Evolutionary conservation across 1,139 yeast genomes (phyloP), one percentile per base, ranked within the genome.

Genomic region (Zygosaccharomyces sapae): DNA sequence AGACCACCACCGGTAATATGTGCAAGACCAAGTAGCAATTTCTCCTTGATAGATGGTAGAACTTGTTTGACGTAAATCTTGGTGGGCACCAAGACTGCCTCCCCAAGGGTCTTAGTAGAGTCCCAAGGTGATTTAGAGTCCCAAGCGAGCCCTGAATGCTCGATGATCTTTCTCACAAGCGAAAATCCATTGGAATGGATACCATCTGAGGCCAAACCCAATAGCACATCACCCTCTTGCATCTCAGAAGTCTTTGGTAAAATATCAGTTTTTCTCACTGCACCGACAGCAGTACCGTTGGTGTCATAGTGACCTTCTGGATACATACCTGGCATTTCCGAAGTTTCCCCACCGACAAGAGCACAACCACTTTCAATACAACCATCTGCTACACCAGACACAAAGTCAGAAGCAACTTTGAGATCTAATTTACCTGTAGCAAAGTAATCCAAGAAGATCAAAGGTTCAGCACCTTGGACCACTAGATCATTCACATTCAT

Each of bases 321-420:
- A 65, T 94, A 94, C 85, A 94, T 88, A 56, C 98, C 98, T 36
- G 99, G 99, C 99, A 94, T 94, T 75, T 94, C 99, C 48, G 96
- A 87, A 43, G 99, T 94, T 70, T 94, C 98, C 57, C 98, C 99
- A 48, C 99, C 99, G 52, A 94, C 97, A 53, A 94, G 76, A 6
- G 99, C 98, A 76, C 98, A 92, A 10, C 96, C 96, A 33, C 98
- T 88, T 59, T 81, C 80, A 55, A 84, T 83, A 75, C 99, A 94
- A 46, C 98, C 99, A 56, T 86, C 86, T 41, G 97, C 97, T 54
- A 94, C 97, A 67, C 98, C 98, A 52, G 81, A 75, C 43, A 94
- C 97, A 61, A 94, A 94, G 55, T 81, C 83, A 34, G 95, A 83
- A 5, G 97, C 96, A 38, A 87, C 76, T 50, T 77, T 73, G 55